Evolutionary conservation across 768 basidiomycete genomes (phyloP).

Genomic region (Suillus paluster): DNA sequence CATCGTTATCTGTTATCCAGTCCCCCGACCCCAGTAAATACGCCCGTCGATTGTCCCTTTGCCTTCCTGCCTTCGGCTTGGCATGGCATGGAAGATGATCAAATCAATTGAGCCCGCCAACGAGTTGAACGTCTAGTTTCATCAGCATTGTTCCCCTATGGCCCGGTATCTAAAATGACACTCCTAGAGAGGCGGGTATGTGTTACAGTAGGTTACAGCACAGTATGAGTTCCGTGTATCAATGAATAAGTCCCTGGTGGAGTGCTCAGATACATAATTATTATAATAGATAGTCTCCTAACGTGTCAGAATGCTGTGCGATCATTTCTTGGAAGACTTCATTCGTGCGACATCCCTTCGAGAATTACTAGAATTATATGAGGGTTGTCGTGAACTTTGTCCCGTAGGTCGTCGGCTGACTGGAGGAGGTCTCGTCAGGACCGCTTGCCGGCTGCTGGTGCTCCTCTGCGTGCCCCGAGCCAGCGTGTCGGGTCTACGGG

Average conservation of each 20-base stretch:
- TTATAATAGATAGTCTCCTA: conserved; percentile 5
- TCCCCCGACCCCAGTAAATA: not conserved
- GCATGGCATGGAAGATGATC: not conserved
- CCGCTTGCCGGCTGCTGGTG: conserved; percentile 15
- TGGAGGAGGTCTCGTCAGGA: conserved; percentile 9
- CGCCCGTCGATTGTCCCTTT: not conserved
- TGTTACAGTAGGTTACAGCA: too few relatives aligned
- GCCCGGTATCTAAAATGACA: not conserved
- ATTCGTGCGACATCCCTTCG: conserved; percentile 12
- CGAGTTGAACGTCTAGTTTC: not conserved
- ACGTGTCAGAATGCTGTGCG: not conserved
- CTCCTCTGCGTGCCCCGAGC: conserved; percentile 15
- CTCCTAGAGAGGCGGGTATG: not conserved
- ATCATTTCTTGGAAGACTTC: conserved; percentile 3
- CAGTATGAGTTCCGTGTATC: conserved; percentile 1
- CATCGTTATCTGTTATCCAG: not conserved
- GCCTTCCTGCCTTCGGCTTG: not conserved
- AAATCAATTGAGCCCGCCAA: not conserved
- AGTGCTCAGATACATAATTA: conserved; percentile 9
- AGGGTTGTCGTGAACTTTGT: conserved; percentile 23
- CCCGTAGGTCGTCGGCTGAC: conserved; percentile 20
- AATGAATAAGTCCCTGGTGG: conserved; percentile 11
- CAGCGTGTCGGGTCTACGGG: conserved; percentile 14
- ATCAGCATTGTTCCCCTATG: not conserved
- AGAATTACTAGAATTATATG: conserved; percentile 20